Evolutionary conservation across 768 basidiomycete species (phyloP), one percentile per base, ranked within the genome.

Genomic region (Collybia nuda): DNA sequence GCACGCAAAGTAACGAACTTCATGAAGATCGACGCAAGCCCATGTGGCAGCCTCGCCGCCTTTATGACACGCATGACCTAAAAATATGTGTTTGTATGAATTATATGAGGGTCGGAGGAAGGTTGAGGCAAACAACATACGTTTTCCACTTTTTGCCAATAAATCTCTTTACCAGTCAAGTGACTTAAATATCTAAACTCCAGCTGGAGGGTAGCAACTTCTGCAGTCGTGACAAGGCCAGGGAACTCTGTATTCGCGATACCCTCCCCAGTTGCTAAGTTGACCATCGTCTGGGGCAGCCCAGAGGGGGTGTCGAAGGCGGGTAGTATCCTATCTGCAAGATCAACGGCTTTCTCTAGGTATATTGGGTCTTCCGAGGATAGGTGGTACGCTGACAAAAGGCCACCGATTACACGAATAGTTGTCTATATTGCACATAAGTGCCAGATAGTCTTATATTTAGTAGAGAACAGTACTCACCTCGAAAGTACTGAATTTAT

Each of bases 351-450:
- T 53, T 84, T 85, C 50, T 85, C 74, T 8, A 97, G 79, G 63
- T 82, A 93, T 2, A 95, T 59, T 4, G 72, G 58, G 52, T 94
- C 88, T 26, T 80, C 70, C 1, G 66, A 76, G 0, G 90, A 85
- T 8, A 97, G 78, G 60, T 93, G 83, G 62, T 93, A 85, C 0
- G 93, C 88, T 1, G 93, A 85, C 1, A 98, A 74, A 3, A 98
- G 79, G 0, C 96, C 96, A 7, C 96, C 95, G 2, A 98, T 76
- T 1, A 96, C 81, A 19, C 95, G 85, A 46, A 97, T 98, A 0
- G 93, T 97, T 1, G 90, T 94, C 92, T 95, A 54, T 11, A 44
- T 44, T 24, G 26, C 36, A 38, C 38, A 36, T 17, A 6, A 40
- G 26, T 45, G 12, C 38, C 17, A n/a, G 17, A 35, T n/a, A 44